A percentile compares a stretch with the other conserved stretches of the same genome.
Evolutionary conservation across 352 stramenopile species (phyloP).

Genomic region (Phytopythium chamaehyphon): DNA sequence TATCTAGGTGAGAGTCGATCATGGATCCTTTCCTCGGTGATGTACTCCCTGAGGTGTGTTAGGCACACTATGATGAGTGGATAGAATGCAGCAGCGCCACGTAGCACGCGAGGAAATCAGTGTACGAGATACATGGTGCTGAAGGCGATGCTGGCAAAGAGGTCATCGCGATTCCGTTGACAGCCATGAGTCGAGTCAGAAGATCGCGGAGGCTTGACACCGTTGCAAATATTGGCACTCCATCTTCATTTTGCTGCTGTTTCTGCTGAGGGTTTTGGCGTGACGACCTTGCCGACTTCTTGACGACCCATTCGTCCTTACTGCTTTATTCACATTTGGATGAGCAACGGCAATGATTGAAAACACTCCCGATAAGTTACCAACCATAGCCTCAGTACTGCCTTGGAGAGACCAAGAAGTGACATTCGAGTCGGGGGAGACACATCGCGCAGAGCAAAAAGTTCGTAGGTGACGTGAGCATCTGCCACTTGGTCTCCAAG

Average conservation of each 20-base stretch:
- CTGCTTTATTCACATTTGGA: slow-evolving; percentile 1
- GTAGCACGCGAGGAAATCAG: slow-evolving; percentile 60
- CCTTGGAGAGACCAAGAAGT: slow-evolving; percentile 41
- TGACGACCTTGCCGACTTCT: not conserved
- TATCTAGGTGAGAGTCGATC: no score
- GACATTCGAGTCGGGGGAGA: slow-evolving; percentile 23
- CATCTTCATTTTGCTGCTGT: not conserved
- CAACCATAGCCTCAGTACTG: slow-evolving; percentile 38
- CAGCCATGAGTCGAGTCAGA: slow-evolving; percentile 35
- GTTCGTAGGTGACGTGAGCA: slow-evolving; percentile 50
- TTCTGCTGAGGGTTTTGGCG: not conserved
- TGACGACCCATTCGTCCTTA: slow-evolving; percentile 14
- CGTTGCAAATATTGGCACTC: not conserved
- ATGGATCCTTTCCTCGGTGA: no score
- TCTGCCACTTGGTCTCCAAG: slow-evolving; percentile 58
- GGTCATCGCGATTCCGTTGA: slow-evolving; percentile 19
- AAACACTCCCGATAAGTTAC: no score
- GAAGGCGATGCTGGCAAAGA: slow-evolving; percentile 25
- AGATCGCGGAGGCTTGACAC: slow-evolving; percentile 36
- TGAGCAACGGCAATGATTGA: no score
- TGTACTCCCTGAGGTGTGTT: no score
- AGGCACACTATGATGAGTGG: slow-evolving; percentile 13
- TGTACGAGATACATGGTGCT: slow-evolving; percentile 49
- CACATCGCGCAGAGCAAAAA: slow-evolving; percentile 21
- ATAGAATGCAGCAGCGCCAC: slow-evolving; percentile 36